phyloP scores from a whole-genome alignment of 1,284 basidiomycete species.

The Melampsora americana region DNA sequence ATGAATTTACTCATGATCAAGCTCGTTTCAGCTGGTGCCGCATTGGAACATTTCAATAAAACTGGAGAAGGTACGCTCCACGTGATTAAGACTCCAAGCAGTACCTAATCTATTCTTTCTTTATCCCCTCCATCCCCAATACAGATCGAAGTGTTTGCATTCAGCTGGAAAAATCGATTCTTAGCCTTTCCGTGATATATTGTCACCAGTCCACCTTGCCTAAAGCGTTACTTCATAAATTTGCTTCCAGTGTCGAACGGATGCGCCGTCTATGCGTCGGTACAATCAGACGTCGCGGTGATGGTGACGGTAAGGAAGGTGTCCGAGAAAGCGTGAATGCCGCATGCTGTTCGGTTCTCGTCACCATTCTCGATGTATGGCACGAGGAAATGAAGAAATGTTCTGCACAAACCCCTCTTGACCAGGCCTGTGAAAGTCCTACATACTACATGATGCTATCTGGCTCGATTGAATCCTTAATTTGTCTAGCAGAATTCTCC shows the following conservation, averaged over 20 bases:
- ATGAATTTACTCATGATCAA: constrained; percentile 24
- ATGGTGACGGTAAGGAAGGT: constrained; percentile 2
- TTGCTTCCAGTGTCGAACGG: constrained; percentile 15
- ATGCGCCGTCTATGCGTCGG: constrained; percentile 28
- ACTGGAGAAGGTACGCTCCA: constrained; percentile 20
- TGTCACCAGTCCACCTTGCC: constrained; percentile 27
- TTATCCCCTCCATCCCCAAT: background rate
- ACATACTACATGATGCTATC: constrained; percentile 33
- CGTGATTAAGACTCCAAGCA: background rate
- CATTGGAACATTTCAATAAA: constrained; percentile 29
- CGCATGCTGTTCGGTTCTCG: constrained; percentile 23
- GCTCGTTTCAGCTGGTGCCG: constrained; percentile 14
- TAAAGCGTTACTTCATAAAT: constrained; percentile 10
- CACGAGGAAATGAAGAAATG: constrained; percentile 17
- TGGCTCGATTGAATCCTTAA: constrained; percentile 29
- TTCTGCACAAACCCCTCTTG: background rate
- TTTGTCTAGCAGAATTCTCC: constrained; percentile 29
- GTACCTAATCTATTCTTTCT: background rate
- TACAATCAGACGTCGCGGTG: constrained; percentile 8
- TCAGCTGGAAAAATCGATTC: constrained; percentile 21
- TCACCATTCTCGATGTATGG: constrained; percentile 29
- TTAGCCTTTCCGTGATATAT: constrained; percentile 20
- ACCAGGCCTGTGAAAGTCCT: background rate
- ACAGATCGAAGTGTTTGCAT: constrained; percentile 13
- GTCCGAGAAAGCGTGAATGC: background rate